A percentile compares a stretch with the other conserved stretches of the same genome.
These are phyloP conservation scores for Immersiella caudata DNA, from an alignment of 495 filamentous ascomycete genomes.

Conservation along the genomic window DNA sequence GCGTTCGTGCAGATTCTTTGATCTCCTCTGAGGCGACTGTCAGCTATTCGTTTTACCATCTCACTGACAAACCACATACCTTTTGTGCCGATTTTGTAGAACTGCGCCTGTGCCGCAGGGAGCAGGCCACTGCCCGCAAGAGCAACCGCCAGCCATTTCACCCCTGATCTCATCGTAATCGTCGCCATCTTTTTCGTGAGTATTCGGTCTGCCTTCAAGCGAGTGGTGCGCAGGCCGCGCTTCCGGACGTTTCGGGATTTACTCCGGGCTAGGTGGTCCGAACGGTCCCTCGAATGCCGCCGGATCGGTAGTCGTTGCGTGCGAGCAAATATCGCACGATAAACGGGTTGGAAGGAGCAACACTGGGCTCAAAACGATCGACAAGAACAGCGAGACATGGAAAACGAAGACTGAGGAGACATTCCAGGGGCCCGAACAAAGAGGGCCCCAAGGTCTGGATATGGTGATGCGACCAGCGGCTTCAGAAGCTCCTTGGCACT, in stretches of 20 bases:
- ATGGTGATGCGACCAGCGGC: not conserved
- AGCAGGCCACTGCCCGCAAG: conserved; percentile 26
- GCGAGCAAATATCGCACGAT: not conserved
- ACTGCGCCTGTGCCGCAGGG: conserved; percentile 25
- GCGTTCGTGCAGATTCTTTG: conserved; percentile 59
- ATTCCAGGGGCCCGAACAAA: not conserved
- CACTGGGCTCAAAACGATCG: not conserved
- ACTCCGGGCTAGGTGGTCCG: not conserved
- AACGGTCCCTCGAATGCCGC: not conserved
- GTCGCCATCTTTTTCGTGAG: not conserved
- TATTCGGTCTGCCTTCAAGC: not conserved
- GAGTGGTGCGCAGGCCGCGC: not conserved
- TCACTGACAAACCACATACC: conserved; percentile 21
- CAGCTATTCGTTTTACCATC: not conserved
- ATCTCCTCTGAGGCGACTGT: conserved; percentile 56
- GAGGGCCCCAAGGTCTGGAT: conserved; percentile 6
- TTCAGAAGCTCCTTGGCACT: conserved; percentile 21
- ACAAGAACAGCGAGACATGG: not conserved
- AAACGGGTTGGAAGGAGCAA: not conserved
- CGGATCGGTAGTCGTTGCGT: not conserved
- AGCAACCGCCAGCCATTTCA: conserved; percentile 28
- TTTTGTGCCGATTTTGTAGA: conserved; percentile 32
- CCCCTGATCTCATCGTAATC: conserved; percentile 12
- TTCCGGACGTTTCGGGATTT: not conserved
- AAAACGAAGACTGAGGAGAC: conserved; percentile 10